Evolutionary conservation across 352 stramenopile species (phyloP).

Genomic region (Phytophthora capsici): DNA sequence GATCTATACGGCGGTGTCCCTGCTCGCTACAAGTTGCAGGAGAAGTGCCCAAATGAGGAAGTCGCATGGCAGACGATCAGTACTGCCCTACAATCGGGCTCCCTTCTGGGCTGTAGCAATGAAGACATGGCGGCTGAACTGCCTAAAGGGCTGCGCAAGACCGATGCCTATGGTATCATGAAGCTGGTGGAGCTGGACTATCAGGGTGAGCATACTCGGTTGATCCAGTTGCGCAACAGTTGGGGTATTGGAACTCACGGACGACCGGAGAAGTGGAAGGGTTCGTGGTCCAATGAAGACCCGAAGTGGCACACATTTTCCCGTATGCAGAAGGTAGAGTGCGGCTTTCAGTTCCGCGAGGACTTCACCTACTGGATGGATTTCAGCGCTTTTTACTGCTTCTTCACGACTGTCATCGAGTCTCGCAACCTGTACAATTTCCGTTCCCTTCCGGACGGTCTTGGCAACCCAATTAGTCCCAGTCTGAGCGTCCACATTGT

Average conservation of each 20-base stretch:
- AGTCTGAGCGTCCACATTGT: slow-evolving; percentile 78
- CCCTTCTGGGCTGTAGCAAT: slow-evolving; percentile 77
- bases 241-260: slow-evolving; percentile 71
- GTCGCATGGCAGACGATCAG: slow-evolving; percentile 58
- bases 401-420: slow-evolving; percentile 80
- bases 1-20: slow-evolving; percentile 83
- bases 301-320: slow-evolving; percentile 78
- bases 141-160: slow-evolving; percentile 69
- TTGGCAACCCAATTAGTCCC: slow-evolving; percentile 63
- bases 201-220: slow-evolving; percentile 54
- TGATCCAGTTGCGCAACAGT: slow-evolving; percentile 85
- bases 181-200: slow-evolving; percentile 79
- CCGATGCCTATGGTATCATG: slow-evolving; percentile 77
- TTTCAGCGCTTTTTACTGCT: slow-evolving; percentile 78
- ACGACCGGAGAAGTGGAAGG: slow-evolving; percentile 72
- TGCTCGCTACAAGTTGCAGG: slow-evolving; percentile 68
- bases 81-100: slow-evolving; percentile 58
- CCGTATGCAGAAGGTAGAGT: slow-evolving; percentile 75
- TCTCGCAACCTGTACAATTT: slow-evolving; percentile 89
- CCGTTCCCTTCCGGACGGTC: slow-evolving; percentile 59
- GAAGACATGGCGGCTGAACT: slow-evolving; percentile 69
- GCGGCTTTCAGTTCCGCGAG: slow-evolving; percentile 81
- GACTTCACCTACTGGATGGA: slow-evolving; percentile 88
- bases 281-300: slow-evolving; percentile 74
- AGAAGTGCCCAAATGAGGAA: slow-evolving; percentile 66